Percentiles rank a stretch among this genome's conserved stretches.
phyloP scores from a whole-genome alignment of 2,329 filamentous ascomycete genomes.

The Fonsecaea pugnacius region DNA sequence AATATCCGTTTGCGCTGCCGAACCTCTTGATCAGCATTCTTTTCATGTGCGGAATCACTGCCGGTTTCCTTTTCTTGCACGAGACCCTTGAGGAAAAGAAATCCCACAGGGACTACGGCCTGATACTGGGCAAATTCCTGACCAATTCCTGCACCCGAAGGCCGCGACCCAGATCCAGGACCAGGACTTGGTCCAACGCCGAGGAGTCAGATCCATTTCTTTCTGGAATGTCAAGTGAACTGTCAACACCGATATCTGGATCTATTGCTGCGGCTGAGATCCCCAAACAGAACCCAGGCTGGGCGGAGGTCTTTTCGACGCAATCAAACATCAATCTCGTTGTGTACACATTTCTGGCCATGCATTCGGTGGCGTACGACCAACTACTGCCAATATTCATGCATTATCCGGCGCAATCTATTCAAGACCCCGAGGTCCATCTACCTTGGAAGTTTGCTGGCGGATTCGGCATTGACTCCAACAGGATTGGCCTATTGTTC shows the following conservation, averaged over 20 bases:
- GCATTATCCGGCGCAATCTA: conserved; percentile 68
- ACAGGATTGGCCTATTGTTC: conserved; percentile 82
- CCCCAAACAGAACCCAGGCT: conserved; percentile 44
- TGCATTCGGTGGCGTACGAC: conserved; percentile 84
- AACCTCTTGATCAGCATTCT: conserved; percentile 78
- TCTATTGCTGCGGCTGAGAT: conserved; percentile 24
- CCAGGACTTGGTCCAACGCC: conserved; percentile 36
- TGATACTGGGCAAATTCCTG: conserved; percentile 72
- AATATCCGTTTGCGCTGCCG: conserved; percentile 80
- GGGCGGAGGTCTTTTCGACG: conserved; percentile 70
- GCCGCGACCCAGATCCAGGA: conserved; percentile 15
- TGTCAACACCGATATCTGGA: conserved; percentile 23
- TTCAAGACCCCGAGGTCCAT: conserved; percentile 59
- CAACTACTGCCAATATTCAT: conserved; percentile 88
- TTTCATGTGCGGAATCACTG: conserved; percentile 76
- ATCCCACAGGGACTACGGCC: conserved; percentile 72
- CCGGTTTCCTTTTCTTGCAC: conserved; percentile 77
- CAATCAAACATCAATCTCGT: conserved; percentile 77
- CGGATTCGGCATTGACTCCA: conserved; percentile 75
- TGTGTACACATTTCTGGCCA: conserved; percentile 77
- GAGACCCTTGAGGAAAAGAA: conserved; percentile 80
- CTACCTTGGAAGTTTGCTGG: conserved; percentile 81
- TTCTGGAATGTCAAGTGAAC: conserved; percentile 27
- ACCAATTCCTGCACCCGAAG: conserved; percentile 45
- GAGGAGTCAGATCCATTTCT: conserved; percentile 34